These are phyloP conservation scores for Globisporangium middletonii DNA, from an alignment of 352 stramenopile genomes.

Conservation along the genomic window DNA sequence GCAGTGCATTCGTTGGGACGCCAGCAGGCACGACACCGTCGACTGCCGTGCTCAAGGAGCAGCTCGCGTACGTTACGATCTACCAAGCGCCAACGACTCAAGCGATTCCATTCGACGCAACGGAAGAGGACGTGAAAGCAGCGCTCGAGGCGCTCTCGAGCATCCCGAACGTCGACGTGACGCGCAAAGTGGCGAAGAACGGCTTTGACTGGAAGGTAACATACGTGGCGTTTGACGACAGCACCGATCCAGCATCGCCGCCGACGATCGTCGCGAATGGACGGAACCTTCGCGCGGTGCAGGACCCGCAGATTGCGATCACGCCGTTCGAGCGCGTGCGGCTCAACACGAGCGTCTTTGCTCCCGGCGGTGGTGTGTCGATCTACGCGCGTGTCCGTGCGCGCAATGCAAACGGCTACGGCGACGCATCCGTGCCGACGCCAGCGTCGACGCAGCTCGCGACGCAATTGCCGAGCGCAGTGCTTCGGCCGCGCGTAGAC, in stretches of 20 bases:
- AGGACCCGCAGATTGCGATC: constrained; percentile 38
- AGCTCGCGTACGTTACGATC: constrained; percentile 67
- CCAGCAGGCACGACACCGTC: constrained; percentile 12
- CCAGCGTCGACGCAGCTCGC: constrained; percentile 45
- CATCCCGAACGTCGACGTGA: constrained; percentile 88
- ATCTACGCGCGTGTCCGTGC: constrained; percentile 56
- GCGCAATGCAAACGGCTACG: constrained; percentile 53
- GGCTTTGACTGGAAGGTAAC: constrained; percentile 91
- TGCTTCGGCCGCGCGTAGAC: constrained; percentile 31
- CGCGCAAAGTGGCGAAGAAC: constrained; percentile 69
- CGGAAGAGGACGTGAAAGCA: constrained; percentile 88
- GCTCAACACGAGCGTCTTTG: constrained; percentile 21
- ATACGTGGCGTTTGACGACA: constrained; percentile 78
- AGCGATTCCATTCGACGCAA: constrained; percentile 88
- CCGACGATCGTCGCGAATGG: constrained; percentile 35
- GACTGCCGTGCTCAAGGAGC: constrained; percentile 28
- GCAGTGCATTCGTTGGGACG: constrained; percentile 55
- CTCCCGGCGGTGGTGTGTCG: constrained; percentile 27
- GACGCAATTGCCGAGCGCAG: constrained; percentile 36
- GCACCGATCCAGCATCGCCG: neutral
- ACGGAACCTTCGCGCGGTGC: constrained; percentile 33
- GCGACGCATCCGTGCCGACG: constrained; percentile 28
- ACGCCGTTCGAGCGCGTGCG: constrained; percentile 44
- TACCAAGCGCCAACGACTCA: constrained; percentile 90
- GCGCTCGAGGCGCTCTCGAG: constrained; percentile 88